Evolutionary conservation across 163 green algal species (phyloP), one percentile per base, ranked within the genome.

Genomic region (Chlorella variabilis): DNA sequence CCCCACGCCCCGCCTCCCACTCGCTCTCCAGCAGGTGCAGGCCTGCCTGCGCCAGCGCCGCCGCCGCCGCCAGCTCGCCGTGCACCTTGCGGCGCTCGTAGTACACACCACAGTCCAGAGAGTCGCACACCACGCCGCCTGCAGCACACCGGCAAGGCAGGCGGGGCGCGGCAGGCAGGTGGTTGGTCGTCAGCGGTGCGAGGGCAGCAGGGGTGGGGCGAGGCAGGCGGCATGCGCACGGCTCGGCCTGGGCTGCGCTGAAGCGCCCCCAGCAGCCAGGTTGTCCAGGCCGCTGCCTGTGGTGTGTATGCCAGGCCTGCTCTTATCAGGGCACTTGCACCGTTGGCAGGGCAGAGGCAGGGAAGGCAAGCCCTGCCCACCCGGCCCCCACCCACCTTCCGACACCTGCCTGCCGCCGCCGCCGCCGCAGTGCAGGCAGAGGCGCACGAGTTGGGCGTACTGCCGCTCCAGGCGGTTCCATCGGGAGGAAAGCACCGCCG

Each of bases 71-170:
- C 51, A 91, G 58, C 89, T 96, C 93, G 11, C 81, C 63, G 51
- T 65, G 73, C 61, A 94, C 74, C 88, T 98, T 98, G 15, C 85
- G 66, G 29, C 95, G 80, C 92, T 98, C 95, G 83, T 93, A 99
- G 62, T 93, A 98, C 29, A 98, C 84, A 0, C 90, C 91, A 75
- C 96, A 99, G 82, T 98, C 96, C 27, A 98, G 75, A 0, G 91
- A 97, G 48, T 93, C 87, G 86, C 96, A 99, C 54, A 91, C 91
- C 39, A 98, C 90, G 51, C 89, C 89, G 5, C 86, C 92, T 63
- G n/a, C n/a, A n/a, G n/a, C n/a, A 51, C 73, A n/a, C 13, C 49
- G 34, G 59, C 42, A 39, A 51, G 9, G 36, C 20, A 38, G 25
- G 25, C 2, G 34, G 33, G 11, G 62, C 29, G 2, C 29, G 29